Evolutionary conservation across 176 grass and related monocot genomes (phyloP), one percentile per base, ranked within the genome.

Genomic region (Hordeum vulgare): DNA sequence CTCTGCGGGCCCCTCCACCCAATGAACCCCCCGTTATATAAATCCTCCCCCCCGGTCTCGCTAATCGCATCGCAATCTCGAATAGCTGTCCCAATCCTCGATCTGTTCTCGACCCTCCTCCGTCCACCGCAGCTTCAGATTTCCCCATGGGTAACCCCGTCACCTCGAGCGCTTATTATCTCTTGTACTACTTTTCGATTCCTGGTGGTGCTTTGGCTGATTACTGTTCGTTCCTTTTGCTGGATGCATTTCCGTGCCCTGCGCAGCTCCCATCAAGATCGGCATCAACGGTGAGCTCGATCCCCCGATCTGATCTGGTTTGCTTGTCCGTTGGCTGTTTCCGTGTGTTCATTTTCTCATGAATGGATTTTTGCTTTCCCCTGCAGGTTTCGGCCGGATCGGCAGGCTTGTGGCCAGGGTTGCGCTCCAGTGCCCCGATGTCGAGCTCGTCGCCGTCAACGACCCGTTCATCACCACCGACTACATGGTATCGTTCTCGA

Each of bases 401-500:
- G 93, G 93, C 23, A 82, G 93, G 82, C 76, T 95, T 9, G 93
- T 95, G 27, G 93, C 90, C 35, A 92, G 90, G 75, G 93, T 95
- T 8, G 93, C 93, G 1, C 93, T 95, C 51, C 90, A 95, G 69
- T 90, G 93, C 66, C 82, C 92, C 40, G 93, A 95, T 84, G 90
- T 95, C 20, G 93, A 95, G 87, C 87, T 95, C 56, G 93, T 95
- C 53, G 93, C 93, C 28, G 86, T 95, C 27, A 95, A 95, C 64
- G 93, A 95, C 56, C 93, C 93, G 17, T 95, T 95, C 93, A 95
- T 95, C 87, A 86, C 74, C 87, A 95, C 90, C 35, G 93, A 92
- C 47, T 95, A 95, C 90, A 95, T 95, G 93, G 93, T 94, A 94
- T 33, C 5, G 15, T 37, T 17, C 17, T 23, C 66, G 20, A 60